Evolutionary conservation across 1,284 basidiomycete species (phyloP), one percentile per base, ranked within the genome.

Genomic region (Termitomyces sp.): DNA sequence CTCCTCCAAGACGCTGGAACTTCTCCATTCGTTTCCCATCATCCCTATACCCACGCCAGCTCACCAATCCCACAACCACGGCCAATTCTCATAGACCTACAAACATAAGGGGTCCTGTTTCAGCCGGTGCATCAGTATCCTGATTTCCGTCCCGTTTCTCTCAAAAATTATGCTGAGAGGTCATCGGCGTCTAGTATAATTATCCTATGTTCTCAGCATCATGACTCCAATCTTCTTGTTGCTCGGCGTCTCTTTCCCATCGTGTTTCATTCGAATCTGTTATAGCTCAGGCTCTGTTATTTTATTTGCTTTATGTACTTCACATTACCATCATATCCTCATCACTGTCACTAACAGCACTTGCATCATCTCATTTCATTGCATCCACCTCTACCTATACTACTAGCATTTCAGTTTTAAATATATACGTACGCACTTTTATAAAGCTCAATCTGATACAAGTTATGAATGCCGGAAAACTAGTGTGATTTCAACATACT

Each of bases 11-110:
- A 70, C 69, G 12, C 56, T 70, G 58, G 70, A 72, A 0, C 57
- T 73, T 1, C 63, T 72, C 26, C 62, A 67, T 43, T 63, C 71
- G 30, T 72, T 72, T 51, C 69, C 70, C 19, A 65, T 70, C 43
- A 59, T 60, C 31, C 70, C 71, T 19, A 10, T 61, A 17, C 60
- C 61, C 36, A 41, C 45, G 5, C 44, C 50, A 5, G 38, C 56
- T 40, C 61, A 59, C 36, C 55, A 55, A 2, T 26, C 26, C 17
- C 55, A 58, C 41, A 51, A 45, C 50, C 57, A 62, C 36, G 53
- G 46, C 13, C 44, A 42, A 40, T 42, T 57, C 33, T 50, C 56
- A 41, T 60, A 40, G 59, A 52, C 41, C 44, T 62, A 30, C 41
- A 39, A 38, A 58, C 53, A 46, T 62, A 38, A 57, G 45, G 28